Base-by-base conservation (phyloP, 2,329 filamentous ascomycete genomes). In the Xylariaceae sp. region DNA sequence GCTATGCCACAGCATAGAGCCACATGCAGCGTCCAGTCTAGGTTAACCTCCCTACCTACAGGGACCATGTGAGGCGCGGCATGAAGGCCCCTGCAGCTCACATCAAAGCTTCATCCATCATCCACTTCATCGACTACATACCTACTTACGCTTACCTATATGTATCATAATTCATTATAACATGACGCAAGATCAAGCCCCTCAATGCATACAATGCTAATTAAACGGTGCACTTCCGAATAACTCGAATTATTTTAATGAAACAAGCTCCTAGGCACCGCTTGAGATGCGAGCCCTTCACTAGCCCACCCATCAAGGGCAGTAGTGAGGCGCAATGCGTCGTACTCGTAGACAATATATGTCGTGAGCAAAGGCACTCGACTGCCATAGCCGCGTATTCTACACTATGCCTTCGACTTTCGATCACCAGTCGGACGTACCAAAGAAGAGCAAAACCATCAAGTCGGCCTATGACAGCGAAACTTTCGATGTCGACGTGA, bases 401-500 rank as follows among this genome's bases (percentile, higher is more conserved):
- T 26, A 29, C 62, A 74, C 43, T 55, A 83, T 83, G 80, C 77
- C 78, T 62, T 74, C 75, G 29, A 64, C 63, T 50, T 79, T 78
- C 59, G 75, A 78, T 61, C 74, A 75, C 62, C 67, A 70, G 47
- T 63, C 68, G 44, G 77, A 80, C 47, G 67, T 72, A 35, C 74
- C 77, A 26, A 83, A 80, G 65, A 85, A 82, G 72, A 78, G 75
- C 18, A 86, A 85, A 68, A 70, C 75, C 27, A 81, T 86, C 63
- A 84, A 82, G 65, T 86, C 84, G 51, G 88, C 91, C 32, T 92
- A 86, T 62, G 90, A 96, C 60, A 96, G 91, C 71, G 86, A 89
- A 49, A 96, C 89, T 27, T 97, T 96, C 64, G 91, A 92, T 63
- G 83, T 87, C 59, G 88, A 95, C 73, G 87, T 89, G 46, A 89